Conservation (phyloP, 2,329 filamentous ascomycete genomes). For the Neonectria hederae region DNA sequence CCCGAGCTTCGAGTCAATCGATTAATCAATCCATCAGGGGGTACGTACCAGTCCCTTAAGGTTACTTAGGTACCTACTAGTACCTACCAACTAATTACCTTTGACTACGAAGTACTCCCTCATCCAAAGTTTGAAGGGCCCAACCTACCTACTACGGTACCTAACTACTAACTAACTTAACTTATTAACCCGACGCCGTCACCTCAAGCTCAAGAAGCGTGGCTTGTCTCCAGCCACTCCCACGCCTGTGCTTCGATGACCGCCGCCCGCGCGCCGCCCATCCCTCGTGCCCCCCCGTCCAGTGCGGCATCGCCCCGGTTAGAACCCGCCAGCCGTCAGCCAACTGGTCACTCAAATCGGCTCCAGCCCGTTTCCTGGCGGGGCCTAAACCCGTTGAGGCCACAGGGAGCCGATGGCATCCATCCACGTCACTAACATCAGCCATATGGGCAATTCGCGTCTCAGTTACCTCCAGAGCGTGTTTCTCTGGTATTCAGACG, state of each 20-base stretch:
- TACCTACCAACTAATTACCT: too few species aligned
- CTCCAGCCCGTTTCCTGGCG: slow-evolving; percentile 28
- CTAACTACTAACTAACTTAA: background rate
- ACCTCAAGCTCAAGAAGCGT: slow-evolving; percentile 15
- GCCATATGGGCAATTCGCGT: slow-evolving; percentile 28
- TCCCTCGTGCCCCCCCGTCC: slow-evolving; percentile 16
- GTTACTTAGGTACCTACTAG: too few species aligned
- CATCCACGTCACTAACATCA: slow-evolving; percentile 33
- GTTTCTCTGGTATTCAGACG: slow-evolving; percentile 10
- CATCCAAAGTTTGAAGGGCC: background rate
- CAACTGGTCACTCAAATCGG: slow-evolving; percentile 2
- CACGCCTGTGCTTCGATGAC: slow-evolving; percentile 34
- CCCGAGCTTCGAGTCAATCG: slow-evolving; percentile 5
- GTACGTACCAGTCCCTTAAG: background rate
- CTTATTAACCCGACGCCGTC: background rate
- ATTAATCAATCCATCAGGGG: background rate
- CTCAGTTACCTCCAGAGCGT: slow-evolving; percentile 20
- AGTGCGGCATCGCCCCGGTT: slow-evolving; percentile 17
- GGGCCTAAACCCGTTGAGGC: slow-evolving; percentile 29
- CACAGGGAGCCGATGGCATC: slow-evolving; percentile 28
- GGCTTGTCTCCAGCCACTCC: slow-evolving; percentile 38
- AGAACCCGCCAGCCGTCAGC: slow-evolving; percentile 9
- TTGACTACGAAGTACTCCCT: too few species aligned
- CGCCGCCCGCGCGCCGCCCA: slow-evolving; percentile 21
- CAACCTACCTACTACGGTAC: background rate